Base-by-base conservation (phyloP, 208 protist species). In the Angomonas desouzai region DNA sequence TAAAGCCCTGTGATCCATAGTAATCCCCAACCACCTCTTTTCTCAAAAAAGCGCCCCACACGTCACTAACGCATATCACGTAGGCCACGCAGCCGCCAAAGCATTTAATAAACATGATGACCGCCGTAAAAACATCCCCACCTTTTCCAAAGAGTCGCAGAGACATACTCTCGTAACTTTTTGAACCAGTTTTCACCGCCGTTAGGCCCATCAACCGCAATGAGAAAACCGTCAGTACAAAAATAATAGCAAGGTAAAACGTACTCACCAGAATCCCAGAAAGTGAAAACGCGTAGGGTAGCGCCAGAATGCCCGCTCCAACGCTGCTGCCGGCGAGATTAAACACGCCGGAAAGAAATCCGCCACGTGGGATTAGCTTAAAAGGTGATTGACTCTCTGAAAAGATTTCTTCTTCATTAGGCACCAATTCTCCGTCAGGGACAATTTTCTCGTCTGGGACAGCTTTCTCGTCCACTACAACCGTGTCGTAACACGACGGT, bases 71-170 rank as follows among this genome's bases (percentile, higher is more conserved):
- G 32, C 68, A 85, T 58, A 89, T 85, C 9, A 93, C 77, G 60
- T 89, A 93, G 16, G 84, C 74, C 23, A 93, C 69, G 40, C 78
- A 87, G n/a, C 81, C 79, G 48, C 84, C 84, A 27, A 87, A 84
- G 60, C 87, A 91, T 53, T 85, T 89, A 28, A 89, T 20, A 53
- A 89, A 83, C 74, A 89, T 91, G 53, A 89, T 76, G 29, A 81
- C 60, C 11, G 74, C 79, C 0, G 70, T 68, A 61, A 93, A 87
- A 60, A 78, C 66, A 58, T 87, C 84, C 13, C 69, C 73, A 25
- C 77, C 72, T 1, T 36, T 48, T 20, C 81, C 83, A 32, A 89
- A 83, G 11, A 93, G 69, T 29, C 68, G 29, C 7, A 74, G 71
- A 7, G 68, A 76, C 33, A 85, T 77, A 25, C 72, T 70, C 55